phyloP scores from a whole-genome alignment of 345 rosid genomes.

The Salix caprea region DNA sequence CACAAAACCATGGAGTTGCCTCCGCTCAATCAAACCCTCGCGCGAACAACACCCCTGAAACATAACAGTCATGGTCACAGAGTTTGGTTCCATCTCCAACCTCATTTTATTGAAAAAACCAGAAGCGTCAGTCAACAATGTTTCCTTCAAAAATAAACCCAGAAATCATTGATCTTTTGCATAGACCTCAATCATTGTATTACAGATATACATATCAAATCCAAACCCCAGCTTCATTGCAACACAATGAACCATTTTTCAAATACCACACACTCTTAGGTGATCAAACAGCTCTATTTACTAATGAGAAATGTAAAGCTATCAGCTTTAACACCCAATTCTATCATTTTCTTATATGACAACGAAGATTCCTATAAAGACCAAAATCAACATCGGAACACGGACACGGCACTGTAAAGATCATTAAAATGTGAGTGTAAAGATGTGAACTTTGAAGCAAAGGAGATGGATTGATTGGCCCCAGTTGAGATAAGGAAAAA shows the following conservation, averaged over 20 bases:
- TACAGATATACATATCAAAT: no score
- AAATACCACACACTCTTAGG: background rate
- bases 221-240: no score
- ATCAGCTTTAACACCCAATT: conserved; percentile 21
- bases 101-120: conserved; percentile 31
- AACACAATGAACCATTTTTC: no score
- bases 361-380: conserved; percentile 10
- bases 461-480: background rate
- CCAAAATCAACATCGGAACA: conserved; percentile 25
- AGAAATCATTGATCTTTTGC: conserved; percentile 20
- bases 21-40: conserved; percentile 17
- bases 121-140: conserved; percentile 8
- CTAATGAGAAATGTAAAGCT: conserved; percentile 33
- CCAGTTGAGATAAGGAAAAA: conserved; percentile 6
- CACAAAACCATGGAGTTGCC: conserved; percentile 27
- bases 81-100: conserved; percentile 24
- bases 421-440: conserved; percentile 11
- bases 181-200: no score
- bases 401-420: conserved; percentile 10
- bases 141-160: conserved; percentile 25
- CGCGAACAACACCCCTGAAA: conserved; percentile 29
- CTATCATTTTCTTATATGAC: conserved; percentile 25
- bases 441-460: conserved; percentile 18
- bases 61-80: conserved; percentile 33
- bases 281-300: conserved; percentile 22